Evolutionary conservation across 495 filamentous ascomycete genomes (phyloP).

Genomic region (Durotheca rogersii): DNA sequence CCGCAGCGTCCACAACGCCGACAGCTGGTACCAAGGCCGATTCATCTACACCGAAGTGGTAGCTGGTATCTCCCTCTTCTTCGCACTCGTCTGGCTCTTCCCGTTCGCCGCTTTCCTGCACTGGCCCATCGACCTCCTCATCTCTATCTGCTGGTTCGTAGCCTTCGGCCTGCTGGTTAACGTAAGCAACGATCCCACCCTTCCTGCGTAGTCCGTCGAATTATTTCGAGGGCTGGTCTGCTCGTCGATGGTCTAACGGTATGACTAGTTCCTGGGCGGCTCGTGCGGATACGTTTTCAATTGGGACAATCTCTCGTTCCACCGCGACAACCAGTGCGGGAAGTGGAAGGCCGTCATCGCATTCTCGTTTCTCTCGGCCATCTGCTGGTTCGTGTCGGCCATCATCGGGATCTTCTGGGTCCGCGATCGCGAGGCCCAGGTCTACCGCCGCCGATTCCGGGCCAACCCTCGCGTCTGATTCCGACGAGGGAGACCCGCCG

Average conservation of each 20-base stretch:
- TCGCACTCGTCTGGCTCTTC: slow-evolving; percentile 51
- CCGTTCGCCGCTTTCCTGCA: slow-evolving; percentile 49
- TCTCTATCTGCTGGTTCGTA: slow-evolving; percentile 64
- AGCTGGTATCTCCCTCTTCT: slow-evolving; percentile 47
- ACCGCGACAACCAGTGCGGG: slow-evolving; percentile 62
- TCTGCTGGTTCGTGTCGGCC: slow-evolving; percentile 63
- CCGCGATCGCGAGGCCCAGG: slow-evolving; percentile 32
- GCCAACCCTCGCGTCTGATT: slow-evolving; percentile 46
- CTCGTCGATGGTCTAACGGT: no score
- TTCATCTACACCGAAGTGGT: slow-evolving; percentile 53
- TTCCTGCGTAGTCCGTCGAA: neutral
- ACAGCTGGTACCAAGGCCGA: slow-evolving; percentile 43
- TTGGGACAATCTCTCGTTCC: slow-evolving; percentile 82
- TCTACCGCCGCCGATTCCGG: slow-evolving; percentile 43
- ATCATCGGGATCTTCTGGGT: slow-evolving; percentile 54
- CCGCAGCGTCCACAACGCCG: slow-evolving; percentile 30
- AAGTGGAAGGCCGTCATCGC: slow-evolving; percentile 68
- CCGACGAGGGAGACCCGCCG: no score
- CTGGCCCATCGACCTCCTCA: slow-evolving; percentile 57
- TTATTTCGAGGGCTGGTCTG: no score
- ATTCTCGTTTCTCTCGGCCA: slow-evolving; percentile 66
- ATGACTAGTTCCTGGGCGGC: slow-evolving; percentile 36
- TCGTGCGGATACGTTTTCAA: slow-evolving; percentile 76
- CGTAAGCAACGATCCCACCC: slow-evolving; percentile 31
- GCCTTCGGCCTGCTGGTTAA: slow-evolving; percentile 64